Conservation (phyloP, 2,329 filamentous ascomycete species). For the Sphaerulina populicola region DNA sequence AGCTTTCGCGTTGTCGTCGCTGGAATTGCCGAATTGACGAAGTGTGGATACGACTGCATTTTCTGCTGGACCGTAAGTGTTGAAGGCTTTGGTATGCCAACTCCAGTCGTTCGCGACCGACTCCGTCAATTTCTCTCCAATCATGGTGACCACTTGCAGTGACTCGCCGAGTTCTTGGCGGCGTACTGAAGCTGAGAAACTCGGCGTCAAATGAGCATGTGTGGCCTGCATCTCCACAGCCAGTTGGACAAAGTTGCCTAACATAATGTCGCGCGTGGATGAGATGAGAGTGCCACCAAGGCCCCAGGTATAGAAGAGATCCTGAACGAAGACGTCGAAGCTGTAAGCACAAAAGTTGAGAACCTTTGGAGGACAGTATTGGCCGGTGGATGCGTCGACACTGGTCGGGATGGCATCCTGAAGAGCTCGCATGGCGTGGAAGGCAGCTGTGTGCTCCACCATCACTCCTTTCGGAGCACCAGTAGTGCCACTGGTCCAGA, state of each 20-base stretch:
- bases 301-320: conserved; percentile 2
- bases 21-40: neutral
- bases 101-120: neutral
- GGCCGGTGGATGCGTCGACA: neutral
- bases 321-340: conserved; percentile 2
- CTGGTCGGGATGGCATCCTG: neutral
- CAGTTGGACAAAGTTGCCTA: neutral
- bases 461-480: conserved; percentile 19
- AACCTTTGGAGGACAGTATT: neutral
- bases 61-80: neutral
- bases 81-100: neutral
- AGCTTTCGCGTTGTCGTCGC: neutral
- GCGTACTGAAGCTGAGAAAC: neutral
- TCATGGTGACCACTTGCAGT: neutral
- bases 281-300: conserved; percentile 1
- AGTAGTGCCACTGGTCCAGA: conserved; percentile 17
- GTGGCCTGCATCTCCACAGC: neutral
- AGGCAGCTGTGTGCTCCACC: conserved; percentile 10
- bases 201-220: neutral
- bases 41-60: neutral
- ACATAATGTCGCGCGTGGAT: conserved; percentile 5
- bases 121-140: neutral
- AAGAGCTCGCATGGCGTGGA: neutral
- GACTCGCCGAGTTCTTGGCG: neutral
- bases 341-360: neutral